A percentile compares a stretch with the other conserved stretches of the same genome.
Evolutionary conservation across 2,329 filamentous ascomycete genomes (phyloP).

Genomic region (Fusarium piperis): DNA sequence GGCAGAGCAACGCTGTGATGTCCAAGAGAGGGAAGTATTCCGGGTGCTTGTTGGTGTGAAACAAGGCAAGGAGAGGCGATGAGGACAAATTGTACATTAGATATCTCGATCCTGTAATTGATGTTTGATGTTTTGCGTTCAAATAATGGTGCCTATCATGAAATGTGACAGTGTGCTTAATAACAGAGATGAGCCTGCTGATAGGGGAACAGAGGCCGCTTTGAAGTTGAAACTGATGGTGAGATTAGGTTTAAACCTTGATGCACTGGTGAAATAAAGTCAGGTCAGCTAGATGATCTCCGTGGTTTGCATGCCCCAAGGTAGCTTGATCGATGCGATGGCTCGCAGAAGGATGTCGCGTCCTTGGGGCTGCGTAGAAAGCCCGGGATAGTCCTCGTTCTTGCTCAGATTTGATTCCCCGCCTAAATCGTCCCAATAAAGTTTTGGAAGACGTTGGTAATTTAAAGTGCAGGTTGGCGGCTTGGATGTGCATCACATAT

Average conservation of each 20-base stretch:
- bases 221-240: neutral
- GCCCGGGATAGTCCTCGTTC: neutral
- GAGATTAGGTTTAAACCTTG: neutral
- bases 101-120: neutral
- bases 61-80: neutral
- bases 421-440: neutral
- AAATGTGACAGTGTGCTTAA: neutral
- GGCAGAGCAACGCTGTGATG: neutral
- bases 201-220: neutral
- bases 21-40: neutral
- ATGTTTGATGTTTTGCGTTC: neutral
- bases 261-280: neutral
- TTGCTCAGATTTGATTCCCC: neutral
- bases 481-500: neutral
- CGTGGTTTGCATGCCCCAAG: neutral
- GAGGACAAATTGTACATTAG: neutral
- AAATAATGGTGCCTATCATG: neutral
- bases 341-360: neutral
- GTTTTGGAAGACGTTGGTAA: neutral
- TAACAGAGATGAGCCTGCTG: neutral
- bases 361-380: neutral
- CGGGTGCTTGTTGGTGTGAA: neutral
- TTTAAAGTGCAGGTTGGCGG: neutral
- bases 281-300: neutral
- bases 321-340: neutral